Conservation (phyloP, 345 rosid species). For the Lepidium sativum region DNA sequence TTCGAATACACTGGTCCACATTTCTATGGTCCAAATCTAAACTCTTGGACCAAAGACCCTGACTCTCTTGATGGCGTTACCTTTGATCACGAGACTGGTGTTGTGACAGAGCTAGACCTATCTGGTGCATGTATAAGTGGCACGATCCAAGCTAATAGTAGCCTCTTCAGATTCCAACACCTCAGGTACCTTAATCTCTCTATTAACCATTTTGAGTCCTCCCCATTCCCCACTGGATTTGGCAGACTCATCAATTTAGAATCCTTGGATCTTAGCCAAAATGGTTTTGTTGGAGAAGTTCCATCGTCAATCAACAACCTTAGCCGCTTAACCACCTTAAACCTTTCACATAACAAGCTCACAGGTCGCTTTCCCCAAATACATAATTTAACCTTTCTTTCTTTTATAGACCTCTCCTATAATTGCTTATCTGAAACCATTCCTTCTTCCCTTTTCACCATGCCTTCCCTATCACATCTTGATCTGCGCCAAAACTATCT, state of each 20-base stretch:
- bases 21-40: background rate
- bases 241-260: background rate
- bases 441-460: background rate
- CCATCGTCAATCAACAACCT: background rate
- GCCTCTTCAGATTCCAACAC: background rate
- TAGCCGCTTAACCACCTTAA: background rate
- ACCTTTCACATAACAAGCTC: background rate
- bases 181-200: background rate
- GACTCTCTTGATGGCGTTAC: background rate
- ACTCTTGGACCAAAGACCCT: background rate
- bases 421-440: background rate
- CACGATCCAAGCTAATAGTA: background rate
- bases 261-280: background rate
- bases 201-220: background rate
- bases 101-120: background rate
- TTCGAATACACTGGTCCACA: no score
- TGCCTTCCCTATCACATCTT: background rate
- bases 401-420: background rate
- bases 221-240: background rate
- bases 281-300: background rate
- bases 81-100: background rate
- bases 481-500: background rate
- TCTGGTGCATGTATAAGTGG: background rate
- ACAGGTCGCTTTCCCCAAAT: background rate
- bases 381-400: background rate